Percentiles rank a stretch among this genome's conserved stretches.
phyloP scores from a whole-genome alignment of 176 grass and related monocot genomes.

The Carex kokanica region DNA sequence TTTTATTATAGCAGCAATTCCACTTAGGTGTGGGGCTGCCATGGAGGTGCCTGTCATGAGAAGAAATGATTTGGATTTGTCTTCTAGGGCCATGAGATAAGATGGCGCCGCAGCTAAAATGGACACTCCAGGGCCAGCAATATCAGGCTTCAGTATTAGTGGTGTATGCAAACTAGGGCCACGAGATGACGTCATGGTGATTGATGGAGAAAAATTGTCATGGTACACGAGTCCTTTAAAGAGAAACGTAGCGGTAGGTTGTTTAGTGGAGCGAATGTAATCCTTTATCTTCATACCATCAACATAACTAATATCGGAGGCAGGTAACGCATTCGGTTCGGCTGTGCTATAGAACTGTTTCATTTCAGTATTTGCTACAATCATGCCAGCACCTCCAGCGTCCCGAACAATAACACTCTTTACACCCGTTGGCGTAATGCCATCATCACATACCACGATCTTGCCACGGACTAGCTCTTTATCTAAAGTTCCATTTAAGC shows the following conservation, averaged over 20 bases:
- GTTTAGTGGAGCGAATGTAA: neutral
- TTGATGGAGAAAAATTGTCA: neutral
- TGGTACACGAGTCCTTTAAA: neutral
- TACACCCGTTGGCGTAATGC: neutral
- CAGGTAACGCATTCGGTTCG: neutral
- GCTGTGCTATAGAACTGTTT: neutral
- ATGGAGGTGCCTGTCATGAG: too few species aligned
- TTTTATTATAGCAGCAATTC: neutral
- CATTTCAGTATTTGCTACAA: neutral
- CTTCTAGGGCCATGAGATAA: too few species aligned
- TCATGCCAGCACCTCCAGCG: slow-evolving; percentile 32
- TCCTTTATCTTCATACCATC: neutral
- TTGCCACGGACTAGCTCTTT: too few species aligned
- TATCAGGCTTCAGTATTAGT: neutral
- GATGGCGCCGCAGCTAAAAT: neutral
- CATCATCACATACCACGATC: slow-evolving; percentile 26
- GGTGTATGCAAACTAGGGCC: neutral
- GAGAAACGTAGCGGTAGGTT: neutral
- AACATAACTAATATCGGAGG: neutral
- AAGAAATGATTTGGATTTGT: neutral
- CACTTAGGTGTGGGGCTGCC: neutral
- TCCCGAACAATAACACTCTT: slow-evolving; percentile 26
- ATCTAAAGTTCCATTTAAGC: neutral
- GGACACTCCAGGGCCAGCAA: neutral
- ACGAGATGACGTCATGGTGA: neutral